A percentile compares a stretch with the other conserved stretches of the same genome.
Conservation (phyloP, 768 basidiomycete species). For the Auricularia sp. region DNA sequence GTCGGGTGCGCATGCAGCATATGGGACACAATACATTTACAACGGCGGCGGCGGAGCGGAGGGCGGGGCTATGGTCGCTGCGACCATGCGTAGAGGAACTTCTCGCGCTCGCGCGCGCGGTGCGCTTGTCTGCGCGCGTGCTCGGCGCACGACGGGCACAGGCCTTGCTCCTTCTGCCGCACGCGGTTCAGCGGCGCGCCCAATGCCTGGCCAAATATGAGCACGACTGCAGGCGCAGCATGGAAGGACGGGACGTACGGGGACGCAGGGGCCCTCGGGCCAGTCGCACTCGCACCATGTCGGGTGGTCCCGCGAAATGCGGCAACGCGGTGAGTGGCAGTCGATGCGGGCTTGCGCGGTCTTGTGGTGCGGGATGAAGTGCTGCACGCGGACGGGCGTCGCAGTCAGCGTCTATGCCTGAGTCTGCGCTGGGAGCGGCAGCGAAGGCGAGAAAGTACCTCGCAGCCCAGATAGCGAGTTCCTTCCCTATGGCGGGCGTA, state of each 20-base stretch:
- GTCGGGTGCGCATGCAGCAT: too few species aligned
- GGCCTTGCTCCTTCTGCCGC: neutral
- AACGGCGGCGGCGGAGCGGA: too few species aligned
- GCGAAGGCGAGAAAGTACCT: neutral
- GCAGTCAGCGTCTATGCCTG: neutral
- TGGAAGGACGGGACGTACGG: neutral
- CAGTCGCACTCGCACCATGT: neutral
- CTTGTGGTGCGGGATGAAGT: neutral
- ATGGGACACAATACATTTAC: too few species aligned
- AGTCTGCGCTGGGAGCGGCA: neutral
- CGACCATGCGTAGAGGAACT: neutral
- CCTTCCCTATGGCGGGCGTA: neutral
- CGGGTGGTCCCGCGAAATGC: neutral
- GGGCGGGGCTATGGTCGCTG: neutral
- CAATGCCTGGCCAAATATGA: neutral
- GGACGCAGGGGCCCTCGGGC: neutral
- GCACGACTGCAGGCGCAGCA: neutral
- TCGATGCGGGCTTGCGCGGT: neutral
- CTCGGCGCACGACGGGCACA: neutral
- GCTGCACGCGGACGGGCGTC: neutral
- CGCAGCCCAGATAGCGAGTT: neutral
- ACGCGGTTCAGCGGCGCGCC: neutral
- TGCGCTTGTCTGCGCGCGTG: neutral
- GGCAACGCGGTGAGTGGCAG: neutral
- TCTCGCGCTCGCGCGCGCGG: neutral